These are phyloP conservation scores for Pseudonectria foliicola DNA, from an alignment of 2,329 filamentous ascomycete species.

Conservation along the genomic window DNA sequence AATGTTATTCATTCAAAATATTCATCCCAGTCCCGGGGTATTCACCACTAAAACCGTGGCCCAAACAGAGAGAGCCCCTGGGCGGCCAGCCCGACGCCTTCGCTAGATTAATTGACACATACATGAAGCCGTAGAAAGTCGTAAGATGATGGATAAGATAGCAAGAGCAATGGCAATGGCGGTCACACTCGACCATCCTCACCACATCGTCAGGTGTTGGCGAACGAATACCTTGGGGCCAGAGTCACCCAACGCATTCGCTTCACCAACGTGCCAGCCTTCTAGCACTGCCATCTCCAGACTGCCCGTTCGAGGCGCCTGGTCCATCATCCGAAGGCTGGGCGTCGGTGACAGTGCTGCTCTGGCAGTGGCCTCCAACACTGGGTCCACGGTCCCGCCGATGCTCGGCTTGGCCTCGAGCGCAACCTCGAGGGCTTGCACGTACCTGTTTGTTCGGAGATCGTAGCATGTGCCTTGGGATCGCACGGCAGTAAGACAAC, in stretches of 20 bases:
- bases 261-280: constrained; percentile 14
- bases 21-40: too few species aligned
- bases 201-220: too few species aligned
- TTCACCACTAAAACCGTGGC: too few species aligned
- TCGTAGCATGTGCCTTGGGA: constrained; percentile 10
- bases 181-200: too few species aligned
- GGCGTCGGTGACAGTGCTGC: neutral
- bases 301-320: constrained; percentile 3
- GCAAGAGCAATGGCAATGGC: too few species aligned
- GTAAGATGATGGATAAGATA: too few species aligned
- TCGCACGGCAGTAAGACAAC: constrained; percentile 16
- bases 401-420: constrained; percentile 12
- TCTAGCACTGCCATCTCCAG: constrained; percentile 15
- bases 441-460: constrained; percentile 11
- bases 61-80: too few species aligned
- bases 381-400: constrained; percentile 12
- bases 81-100: too few species aligned
- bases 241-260: neutral
- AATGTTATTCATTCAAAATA: too few species aligned
- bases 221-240: too few species aligned
- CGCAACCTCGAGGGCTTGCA: constrained; percentile 10
- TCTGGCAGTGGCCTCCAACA: constrained; percentile 9
- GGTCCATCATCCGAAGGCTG: neutral
- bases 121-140: too few species aligned
- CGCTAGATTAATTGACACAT: too few species aligned